These are phyloP conservation scores for Rhododendron mucronatum DNA, from an alignment of 148 eudicot species.

Conservation along the genomic window DNA sequence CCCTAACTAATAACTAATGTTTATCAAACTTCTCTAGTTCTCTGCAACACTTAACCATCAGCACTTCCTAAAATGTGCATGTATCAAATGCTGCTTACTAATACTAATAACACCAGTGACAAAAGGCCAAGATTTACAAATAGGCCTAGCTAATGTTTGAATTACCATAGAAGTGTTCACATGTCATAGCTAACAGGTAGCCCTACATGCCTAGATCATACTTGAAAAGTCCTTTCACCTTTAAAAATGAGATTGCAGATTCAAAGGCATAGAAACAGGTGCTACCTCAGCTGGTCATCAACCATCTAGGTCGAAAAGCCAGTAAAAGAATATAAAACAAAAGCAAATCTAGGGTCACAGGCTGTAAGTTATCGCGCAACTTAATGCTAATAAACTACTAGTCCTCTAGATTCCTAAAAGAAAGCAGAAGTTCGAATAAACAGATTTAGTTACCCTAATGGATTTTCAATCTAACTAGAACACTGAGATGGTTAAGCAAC, in stretches of 20 bases:
- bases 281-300: neutral
- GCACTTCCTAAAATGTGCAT: neutral
- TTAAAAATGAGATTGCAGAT: neutral
- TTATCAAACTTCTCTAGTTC: neutral
- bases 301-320: neutral
- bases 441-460: neutral
- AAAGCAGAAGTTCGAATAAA: neutral
- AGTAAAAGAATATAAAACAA: neutral
- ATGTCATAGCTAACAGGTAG: neutral
- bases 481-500: neutral
- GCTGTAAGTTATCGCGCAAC: neutral
- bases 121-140: neutral
- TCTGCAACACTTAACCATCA: neutral
- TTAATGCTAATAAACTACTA: neutral
- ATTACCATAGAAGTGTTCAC: neutral
- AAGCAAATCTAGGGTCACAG: neutral
- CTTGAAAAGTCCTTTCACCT: neutral
- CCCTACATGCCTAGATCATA: neutral
- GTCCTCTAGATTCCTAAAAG: neutral
- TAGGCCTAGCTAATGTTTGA: neutral
- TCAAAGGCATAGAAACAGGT: neutral
- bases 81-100: neutral
- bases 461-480: neutral
- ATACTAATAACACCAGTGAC: neutral
- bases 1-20: neutral